Conservation (phyloP, 352 stramenopile genomes). For the Globisporangium paddicum region DNA sequence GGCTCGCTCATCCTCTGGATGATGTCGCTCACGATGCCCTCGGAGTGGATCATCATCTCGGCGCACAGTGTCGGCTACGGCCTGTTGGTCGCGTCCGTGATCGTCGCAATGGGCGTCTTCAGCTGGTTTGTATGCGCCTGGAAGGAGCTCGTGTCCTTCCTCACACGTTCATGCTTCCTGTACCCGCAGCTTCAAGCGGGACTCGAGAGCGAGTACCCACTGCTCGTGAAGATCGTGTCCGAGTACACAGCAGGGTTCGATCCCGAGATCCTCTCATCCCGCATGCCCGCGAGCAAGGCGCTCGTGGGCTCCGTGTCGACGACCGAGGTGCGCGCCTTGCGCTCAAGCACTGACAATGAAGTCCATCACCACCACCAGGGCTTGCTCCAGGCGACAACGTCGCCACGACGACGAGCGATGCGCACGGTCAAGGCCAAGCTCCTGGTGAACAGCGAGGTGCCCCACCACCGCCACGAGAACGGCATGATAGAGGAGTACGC, state of each 20-base stretch:
- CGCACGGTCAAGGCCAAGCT: conserved; percentile 8
- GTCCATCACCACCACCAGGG: conserved; percentile 7
- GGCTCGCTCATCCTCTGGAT: conserved; percentile 72
- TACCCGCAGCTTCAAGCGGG: conserved; percentile 76
- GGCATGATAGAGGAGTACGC: conserved; percentile 4
- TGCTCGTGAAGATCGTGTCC: conserved; percentile 78
- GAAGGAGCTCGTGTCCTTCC: conserved; percentile 73
- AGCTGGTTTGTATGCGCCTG: conserved; percentile 75
- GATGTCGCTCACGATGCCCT: conserved; percentile 69
- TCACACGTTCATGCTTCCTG: conserved; percentile 77
- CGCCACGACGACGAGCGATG: conserved; percentile 7
- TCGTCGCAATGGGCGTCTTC: conserved; percentile 80
- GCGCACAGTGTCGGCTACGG: conserved; percentile 76
- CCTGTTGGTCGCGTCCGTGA: conserved; percentile 60
- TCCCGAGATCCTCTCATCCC: conserved; percentile 58
- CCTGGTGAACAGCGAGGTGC: conserved; percentile 1
- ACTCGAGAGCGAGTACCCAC: conserved; percentile 67
- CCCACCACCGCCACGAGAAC: neutral
- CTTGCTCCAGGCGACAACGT: conserved; percentile 3
- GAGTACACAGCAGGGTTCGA: conserved; percentile 82
- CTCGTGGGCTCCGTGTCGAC: conserved; percentile 5
- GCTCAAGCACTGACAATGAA: neutral
- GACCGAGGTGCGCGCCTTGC: conserved; percentile 1
- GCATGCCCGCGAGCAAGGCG: conserved; percentile 24
- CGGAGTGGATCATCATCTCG: conserved; percentile 81